Evolutionary conservation across 768 basidiomycete genomes (phyloP), one percentile per base, ranked within the genome.

Genomic region (Kwoniella pini): DNA sequence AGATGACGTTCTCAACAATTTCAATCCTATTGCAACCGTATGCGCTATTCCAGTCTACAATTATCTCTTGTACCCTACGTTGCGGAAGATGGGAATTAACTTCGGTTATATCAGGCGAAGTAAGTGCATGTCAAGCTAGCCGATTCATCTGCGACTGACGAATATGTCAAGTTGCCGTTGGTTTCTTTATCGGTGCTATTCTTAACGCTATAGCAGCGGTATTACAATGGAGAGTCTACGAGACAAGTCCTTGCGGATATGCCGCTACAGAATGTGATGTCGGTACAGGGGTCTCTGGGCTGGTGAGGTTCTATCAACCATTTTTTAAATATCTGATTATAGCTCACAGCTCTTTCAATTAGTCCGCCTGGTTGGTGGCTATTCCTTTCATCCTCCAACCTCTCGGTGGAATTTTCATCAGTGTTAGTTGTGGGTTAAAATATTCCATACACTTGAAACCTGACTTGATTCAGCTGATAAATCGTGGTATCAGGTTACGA

Each of bases 1-100:
- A 30, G 74, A 76, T 59, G 74, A 74, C 56, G 40, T 72, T 2
- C 52, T 71, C 42, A 43, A 39, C 59, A 76, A 76, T 50, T 74
- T 74, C 62, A 76, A 76, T 64, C 31, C 67, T 7, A 52, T 76
- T 17, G 27, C 68, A 15, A 62, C 65, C 24, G 54, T 70, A 17
- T 39, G 65, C 27, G 60, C 51, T 40, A 60, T 67, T 10, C 75
- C 75, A 4, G 61, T 76, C 21, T 56, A 70, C 57, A 77, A 69
- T 49, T 72, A 63, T 45, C 56, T 54, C 15, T 19, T 77, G 36
- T 74, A 77, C 60, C 72, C 72, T 1, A 31, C 48, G n/a, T 62
- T 73, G 12, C 42, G 64, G 2, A 72, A 67, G 62, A 50, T 62
- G 19, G 58, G 65, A 12, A 60, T 57, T 49, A 42, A 51, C 28